These are phyloP conservation scores for Dictyostelium firmibasis DNA, from an alignment of 78 protist species.

Conservation along the genomic window DNA sequence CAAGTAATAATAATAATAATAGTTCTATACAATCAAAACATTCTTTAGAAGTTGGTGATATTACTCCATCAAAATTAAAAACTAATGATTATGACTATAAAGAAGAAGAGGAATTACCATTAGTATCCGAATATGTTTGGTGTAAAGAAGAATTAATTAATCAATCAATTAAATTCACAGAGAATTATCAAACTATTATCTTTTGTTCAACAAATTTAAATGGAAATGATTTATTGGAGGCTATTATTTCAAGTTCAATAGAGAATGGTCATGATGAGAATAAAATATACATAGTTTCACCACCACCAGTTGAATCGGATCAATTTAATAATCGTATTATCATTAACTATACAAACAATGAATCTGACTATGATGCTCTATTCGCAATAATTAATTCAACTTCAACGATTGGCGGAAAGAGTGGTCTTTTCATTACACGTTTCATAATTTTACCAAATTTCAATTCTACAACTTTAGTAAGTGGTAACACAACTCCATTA, in stretches of 20 bases:
- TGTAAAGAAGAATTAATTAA: background rate
- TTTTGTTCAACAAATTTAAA: background rate
- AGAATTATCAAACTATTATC: background rate
- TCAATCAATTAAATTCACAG: background rate
- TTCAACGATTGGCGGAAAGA: background rate
- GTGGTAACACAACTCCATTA: background rate
- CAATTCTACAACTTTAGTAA: background rate
- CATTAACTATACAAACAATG: background rate
- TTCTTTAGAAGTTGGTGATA: background rate
- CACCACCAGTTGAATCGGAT: background rate
- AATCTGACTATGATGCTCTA: background rate
- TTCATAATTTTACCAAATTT: constrained; percentile 20
- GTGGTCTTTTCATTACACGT: background rate
- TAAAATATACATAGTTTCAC: background rate
- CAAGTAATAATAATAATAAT: no score
- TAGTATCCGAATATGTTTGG: background rate
- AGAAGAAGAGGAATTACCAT: background rate
- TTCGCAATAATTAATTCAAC: background rate
- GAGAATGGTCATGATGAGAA: background rate
- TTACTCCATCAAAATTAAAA: background rate
- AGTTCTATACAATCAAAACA: no score
- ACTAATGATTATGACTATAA: no score
- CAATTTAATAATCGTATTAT: constrained; percentile 1
- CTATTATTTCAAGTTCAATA: background rate
- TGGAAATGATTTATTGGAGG: background rate